phyloP scores from a whole-genome alignment of 2,329 filamentous ascomycete species.

The Alternaria viburni region DNA sequence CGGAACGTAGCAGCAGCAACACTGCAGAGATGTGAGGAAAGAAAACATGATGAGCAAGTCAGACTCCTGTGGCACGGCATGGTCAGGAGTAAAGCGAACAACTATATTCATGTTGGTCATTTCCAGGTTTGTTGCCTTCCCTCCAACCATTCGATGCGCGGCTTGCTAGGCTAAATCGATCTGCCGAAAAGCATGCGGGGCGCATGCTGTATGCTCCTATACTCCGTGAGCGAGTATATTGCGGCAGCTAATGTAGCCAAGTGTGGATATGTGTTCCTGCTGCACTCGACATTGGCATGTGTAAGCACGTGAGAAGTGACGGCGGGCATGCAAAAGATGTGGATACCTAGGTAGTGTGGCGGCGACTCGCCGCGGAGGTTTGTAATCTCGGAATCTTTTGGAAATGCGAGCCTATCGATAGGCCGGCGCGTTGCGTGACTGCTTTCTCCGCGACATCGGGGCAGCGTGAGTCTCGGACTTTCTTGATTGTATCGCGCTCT shows the following conservation, averaged over 20 bases:
- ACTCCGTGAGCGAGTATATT: background rate
- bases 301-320: conserved; percentile 19
- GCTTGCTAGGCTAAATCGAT: conserved; percentile 37
- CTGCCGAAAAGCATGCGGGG: conserved; percentile 26
- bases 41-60: background rate
- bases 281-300: background rate
- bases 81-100: conserved; percentile 11
- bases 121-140: background rate
- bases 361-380: conserved; percentile 31
- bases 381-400: conserved; percentile 14
- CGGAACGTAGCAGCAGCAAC: background rate
- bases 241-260: background rate
- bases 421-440: conserved; percentile 24
- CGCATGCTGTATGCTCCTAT: conserved; percentile 9
- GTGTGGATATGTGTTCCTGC: background rate
- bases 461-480: conserved; percentile 3
- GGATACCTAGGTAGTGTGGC: conserved; percentile 16
- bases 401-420: conserved; percentile 43
- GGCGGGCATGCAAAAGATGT: conserved; percentile 1
- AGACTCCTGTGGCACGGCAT: background rate
- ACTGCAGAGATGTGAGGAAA: background rate
- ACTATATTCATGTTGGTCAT: conserved; percentile 31
- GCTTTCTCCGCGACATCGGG: conserved; percentile 32
- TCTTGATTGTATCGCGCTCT: conserved; percentile 10
- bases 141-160: background rate